Evolutionary conservation across 2,329 filamentous ascomycete genomes (phyloP).

Genomic region (Tolypocladium tundrense): DNA sequence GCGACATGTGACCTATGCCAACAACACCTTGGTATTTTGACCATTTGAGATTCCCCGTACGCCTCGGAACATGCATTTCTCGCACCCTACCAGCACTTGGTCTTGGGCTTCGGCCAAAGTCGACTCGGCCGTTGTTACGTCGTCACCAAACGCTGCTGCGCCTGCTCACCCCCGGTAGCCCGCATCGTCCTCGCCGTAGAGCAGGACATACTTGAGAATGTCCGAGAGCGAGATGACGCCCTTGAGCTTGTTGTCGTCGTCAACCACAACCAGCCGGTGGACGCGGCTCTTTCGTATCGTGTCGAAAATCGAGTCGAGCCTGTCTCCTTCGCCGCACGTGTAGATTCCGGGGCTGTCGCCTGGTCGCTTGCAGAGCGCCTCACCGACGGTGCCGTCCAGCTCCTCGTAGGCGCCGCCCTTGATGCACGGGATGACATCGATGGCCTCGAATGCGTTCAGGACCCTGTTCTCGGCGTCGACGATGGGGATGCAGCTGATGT

Average conservation of each 20-base stretch:
- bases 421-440: constrained; percentile 93
- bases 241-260: constrained; percentile 76
- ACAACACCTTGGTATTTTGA: background rate
- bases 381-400: constrained; percentile 73
- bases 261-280: constrained; percentile 84
- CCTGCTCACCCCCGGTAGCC: background rate
- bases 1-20: background rate
- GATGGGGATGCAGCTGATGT: constrained; percentile 91
- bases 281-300: constrained; percentile 92
- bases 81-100: background rate
- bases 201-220: constrained; percentile 87
- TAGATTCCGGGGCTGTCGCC: constrained; percentile 95
- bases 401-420: constrained; percentile 91
- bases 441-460: constrained; percentile 93
- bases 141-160: background rate
- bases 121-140: background rate
- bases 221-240: constrained; percentile 91
- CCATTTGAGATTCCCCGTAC: constrained; percentile 2
- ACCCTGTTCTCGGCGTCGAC: constrained; percentile 68
- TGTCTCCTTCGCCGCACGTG: constrained; percentile 84
- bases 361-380: constrained; percentile 75
- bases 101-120: background rate
- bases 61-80: background rate
- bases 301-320: constrained; percentile 91
- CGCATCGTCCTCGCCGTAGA: constrained; percentile 60